These are phyloP conservation scores for Tricholoma sp. DNA, from an alignment of 768 basidiomycete genomes.

Conservation along the genomic window DNA sequence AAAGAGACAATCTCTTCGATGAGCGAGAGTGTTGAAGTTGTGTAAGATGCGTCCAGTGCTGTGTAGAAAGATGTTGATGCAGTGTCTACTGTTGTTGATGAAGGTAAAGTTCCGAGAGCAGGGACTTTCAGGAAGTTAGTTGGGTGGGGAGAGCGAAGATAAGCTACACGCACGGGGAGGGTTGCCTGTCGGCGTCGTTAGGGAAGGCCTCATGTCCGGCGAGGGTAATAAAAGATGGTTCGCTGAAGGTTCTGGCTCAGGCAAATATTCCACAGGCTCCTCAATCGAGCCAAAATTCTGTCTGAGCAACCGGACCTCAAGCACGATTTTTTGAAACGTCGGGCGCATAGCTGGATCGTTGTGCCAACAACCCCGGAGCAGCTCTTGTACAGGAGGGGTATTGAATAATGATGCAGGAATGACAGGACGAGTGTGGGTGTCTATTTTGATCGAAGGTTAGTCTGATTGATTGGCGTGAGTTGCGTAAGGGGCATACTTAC, in stretches of 20 bases:
- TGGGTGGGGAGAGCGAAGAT: neutral
- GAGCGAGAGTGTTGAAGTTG: constrained; percentile 15
- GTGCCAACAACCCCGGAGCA: constrained; percentile 56
- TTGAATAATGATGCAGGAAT: constrained; percentile 36
- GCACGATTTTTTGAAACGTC: constrained; percentile 44
- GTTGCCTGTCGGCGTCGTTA: constrained; percentile 18
- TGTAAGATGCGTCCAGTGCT: constrained; percentile 14
- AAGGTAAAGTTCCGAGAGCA: constrained; percentile 7
- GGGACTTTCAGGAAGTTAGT: neutral
- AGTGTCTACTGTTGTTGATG: constrained; percentile 1
- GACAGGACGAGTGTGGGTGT: constrained; percentile 45
- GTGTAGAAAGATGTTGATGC: constrained; percentile 16
- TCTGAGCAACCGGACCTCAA: constrained; percentile 40
- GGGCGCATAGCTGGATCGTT: constrained; percentile 47
- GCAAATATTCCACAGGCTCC: constrained; percentile 1
- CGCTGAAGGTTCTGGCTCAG: constrained; percentile 6
- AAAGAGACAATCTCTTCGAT: constrained; percentile 31
- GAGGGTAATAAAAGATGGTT: constrained; percentile 21
- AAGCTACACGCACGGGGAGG: constrained; percentile 17
- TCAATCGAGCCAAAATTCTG: constrained; percentile 24
- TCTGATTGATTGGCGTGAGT: constrained; percentile 9
- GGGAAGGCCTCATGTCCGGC: constrained; percentile 36
- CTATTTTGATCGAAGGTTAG: constrained; percentile 22
- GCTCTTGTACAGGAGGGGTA: constrained; percentile 29
- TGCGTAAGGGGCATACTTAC: constrained; percentile 30